These are phyloP conservation scores for Acer negundo DNA, from an alignment of 345 rosid genomes.

Conservation along the genomic window DNA sequence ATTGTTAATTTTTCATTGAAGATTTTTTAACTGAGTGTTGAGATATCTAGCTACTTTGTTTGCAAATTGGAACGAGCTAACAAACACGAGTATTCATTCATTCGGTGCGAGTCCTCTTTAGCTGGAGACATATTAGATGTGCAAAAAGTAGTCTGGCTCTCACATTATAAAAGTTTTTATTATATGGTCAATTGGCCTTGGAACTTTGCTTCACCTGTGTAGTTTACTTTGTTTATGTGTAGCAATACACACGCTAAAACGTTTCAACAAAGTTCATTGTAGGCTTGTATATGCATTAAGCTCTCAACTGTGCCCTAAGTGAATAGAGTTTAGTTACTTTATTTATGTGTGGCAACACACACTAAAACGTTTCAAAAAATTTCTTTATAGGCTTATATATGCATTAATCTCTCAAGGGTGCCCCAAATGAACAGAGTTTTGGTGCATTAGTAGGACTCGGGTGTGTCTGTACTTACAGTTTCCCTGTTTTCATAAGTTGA, in stretches of 20 bases:
- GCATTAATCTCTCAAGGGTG: constrained; percentile 4
- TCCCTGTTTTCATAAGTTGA: not conserved
- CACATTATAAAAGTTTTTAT: constrained; percentile 1
- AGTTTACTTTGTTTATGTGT: constrained; percentile 13
- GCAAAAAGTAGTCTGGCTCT: not conserved
- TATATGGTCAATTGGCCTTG: constrained; percentile 5
- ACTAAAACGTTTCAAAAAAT: not conserved
- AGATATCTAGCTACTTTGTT: constrained; percentile 8
- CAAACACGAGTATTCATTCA: not conserved
- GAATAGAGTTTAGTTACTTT: constrained; percentile 11
- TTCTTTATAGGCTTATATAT: constrained; percentile 2
- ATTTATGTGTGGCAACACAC: not conserved
- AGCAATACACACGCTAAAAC: not conserved
- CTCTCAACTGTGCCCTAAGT: not conserved
- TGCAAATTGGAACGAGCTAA: constrained; percentile 11
- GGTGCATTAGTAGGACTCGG: not conserved
- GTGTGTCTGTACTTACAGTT: not conserved
- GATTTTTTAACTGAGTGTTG: not conserved
- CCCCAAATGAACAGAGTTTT: constrained; percentile 2
- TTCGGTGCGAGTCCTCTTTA: not conserved
- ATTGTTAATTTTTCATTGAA: constrained; percentile 3
- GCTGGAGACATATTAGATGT: not conserved
- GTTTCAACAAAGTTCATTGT: not conserved
- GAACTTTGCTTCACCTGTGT: not conserved
- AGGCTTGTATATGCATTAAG: constrained; percentile 1